Evolutionary conservation across 495 filamentous ascomycete species (phyloP).

Genomic region (Daldinia decipiens): DNA sequence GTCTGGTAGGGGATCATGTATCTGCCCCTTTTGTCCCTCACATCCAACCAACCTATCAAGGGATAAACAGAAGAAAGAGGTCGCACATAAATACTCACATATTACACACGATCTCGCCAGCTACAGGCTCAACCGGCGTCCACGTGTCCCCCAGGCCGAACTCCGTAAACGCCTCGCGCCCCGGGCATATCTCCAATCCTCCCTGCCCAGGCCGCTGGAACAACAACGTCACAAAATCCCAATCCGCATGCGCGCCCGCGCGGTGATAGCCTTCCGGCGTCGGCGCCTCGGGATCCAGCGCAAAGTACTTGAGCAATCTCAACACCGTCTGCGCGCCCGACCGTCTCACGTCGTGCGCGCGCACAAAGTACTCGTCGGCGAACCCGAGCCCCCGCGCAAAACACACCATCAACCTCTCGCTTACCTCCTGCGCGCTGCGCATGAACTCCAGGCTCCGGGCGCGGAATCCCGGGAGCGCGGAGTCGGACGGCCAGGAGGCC

Average conservation of each 20-base stretch:
- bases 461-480: slow-evolving; percentile 61
- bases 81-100: slow-evolving; percentile 50
- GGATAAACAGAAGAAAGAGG: neutral
- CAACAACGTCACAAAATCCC: slow-evolving; percentile 71
- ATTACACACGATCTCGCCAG: slow-evolving; percentile 72
- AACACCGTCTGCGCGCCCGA: slow-evolving; percentile 65
- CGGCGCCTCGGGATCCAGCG: slow-evolving; percentile 42
- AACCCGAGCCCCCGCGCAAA: slow-evolving; percentile 69
- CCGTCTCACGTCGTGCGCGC: slow-evolving; percentile 61
- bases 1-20: neutral
- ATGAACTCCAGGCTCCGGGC: slow-evolving; percentile 61
- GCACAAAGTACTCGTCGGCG: slow-evolving; percentile 64
- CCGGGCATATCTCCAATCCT: slow-evolving; percentile 74
- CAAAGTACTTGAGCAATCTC: slow-evolving; percentile 68
- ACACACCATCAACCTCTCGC: slow-evolving; percentile 67
- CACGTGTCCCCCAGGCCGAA: slow-evolving; percentile 69
- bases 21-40: neutral
- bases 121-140: slow-evolving; percentile 68
- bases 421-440: slow-evolving; percentile 61
- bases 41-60: neutral
- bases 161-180: slow-evolving; percentile 67
- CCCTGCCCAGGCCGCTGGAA: slow-evolving; percentile 71
- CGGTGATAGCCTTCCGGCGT: slow-evolving; percentile 64
- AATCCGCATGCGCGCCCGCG: slow-evolving; percentile 73
- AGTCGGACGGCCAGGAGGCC: slow-evolving; percentile 60